phyloP scores from a whole-genome alignment of 2,329 filamentous ascomycete genomes.

The Colletotrichum sidae region DNA sequence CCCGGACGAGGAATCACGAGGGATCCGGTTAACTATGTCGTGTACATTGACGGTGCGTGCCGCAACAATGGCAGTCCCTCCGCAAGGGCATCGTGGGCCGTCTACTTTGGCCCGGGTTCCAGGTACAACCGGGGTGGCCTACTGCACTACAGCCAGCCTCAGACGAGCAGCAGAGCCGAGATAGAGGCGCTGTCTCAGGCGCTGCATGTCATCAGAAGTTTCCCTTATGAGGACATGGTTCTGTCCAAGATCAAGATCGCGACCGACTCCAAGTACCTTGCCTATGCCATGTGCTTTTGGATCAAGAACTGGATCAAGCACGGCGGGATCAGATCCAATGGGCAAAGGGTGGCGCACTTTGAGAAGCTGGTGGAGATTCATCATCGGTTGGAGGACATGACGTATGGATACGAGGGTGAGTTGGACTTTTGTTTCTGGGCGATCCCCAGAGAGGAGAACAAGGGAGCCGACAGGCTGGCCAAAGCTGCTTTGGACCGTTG shows the following conservation, averaged over 20 bases:
- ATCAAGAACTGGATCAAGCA: constrained; percentile 37
- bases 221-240: constrained; percentile 1
- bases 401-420: constrained; percentile 30
- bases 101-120: constrained; percentile 42
- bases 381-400: constrained; percentile 34
- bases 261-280: constrained; percentile 38
- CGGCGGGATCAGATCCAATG: constrained; percentile 16
- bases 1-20: background rate
- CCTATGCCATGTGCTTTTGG: constrained; percentile 37
- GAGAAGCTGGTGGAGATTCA: constrained; percentile 30
- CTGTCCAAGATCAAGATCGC: constrained; percentile 32
- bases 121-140: constrained; percentile 37
- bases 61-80: constrained; percentile 38
- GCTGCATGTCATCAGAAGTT: constrained; percentile 22
- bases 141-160: constrained; percentile 21
- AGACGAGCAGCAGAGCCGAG: constrained; percentile 38
- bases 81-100: constrained; percentile 41
- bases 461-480: constrained; percentile 36
- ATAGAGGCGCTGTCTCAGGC: constrained; percentile 40
- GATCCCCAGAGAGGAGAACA: constrained; percentile 34
- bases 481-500: constrained; percentile 13
- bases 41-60: constrained; percentile 43
- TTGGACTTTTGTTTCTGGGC: constrained; percentile 39
- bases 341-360: constrained; percentile 30
- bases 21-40: constrained; percentile 33